These are phyloP conservation scores for Calonectria crousiana DNA, from an alignment of 2,329 filamentous ascomycete species.

Conservation along the genomic window DNA sequence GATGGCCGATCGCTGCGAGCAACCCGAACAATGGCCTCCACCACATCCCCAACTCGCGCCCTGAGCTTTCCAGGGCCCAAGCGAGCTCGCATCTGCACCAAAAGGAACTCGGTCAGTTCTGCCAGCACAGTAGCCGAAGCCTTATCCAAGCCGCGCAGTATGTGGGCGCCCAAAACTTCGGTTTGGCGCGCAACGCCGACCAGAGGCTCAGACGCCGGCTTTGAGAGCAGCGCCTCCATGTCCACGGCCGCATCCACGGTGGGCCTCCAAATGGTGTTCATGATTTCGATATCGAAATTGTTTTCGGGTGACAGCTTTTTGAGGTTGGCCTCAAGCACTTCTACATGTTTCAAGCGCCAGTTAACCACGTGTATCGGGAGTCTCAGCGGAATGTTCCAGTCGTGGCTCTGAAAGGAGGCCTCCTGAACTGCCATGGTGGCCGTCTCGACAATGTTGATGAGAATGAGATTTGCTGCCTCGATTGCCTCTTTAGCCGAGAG, in stretches of 20 bases:
- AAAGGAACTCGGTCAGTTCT: constrained; percentile 35
- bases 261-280: constrained; percentile 46
- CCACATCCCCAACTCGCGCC: constrained; percentile 26
- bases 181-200: neutral
- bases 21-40: constrained; percentile 38
- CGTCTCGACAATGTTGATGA: constrained; percentile 34
- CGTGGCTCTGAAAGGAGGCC: constrained; percentile 24
- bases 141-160: constrained; percentile 23
- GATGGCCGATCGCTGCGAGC: constrained; percentile 46
- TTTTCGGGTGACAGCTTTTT: constrained; percentile 1
- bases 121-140: constrained; percentile 18
- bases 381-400: constrained; percentile 22
- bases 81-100: constrained; percentile 31
- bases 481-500: constrained; percentile 14
- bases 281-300: neutral
- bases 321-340: constrained; percentile 13
- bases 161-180: constrained; percentile 23
- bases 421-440: constrained; percentile 22
- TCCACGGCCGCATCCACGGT: constrained; percentile 45
- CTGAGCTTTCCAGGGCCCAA: constrained; percentile 29
- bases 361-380: constrained; percentile 18
- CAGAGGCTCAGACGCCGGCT: constrained; percentile 19
- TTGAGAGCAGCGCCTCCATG: constrained; percentile 33
- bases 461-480: constrained; percentile 26
- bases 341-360: constrained; percentile 13